These are phyloP conservation scores for Camellia lanceoleosa DNA, from an alignment of 148 eudicot species.

Conservation along the genomic window DNA sequence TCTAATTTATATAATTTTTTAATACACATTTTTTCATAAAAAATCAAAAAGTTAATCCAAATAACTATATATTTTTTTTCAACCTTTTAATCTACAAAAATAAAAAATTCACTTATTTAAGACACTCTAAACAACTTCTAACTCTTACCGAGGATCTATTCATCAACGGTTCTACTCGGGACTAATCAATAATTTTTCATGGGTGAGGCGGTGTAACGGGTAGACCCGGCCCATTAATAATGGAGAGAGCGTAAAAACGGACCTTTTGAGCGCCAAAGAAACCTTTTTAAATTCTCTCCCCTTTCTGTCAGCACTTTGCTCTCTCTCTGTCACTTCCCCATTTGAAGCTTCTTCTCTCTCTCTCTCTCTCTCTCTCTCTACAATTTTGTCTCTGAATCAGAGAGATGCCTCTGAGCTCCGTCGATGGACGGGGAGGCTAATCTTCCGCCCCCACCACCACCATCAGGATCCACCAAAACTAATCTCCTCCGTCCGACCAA, in stretches of 20 bases:
- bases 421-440: slow-evolving; percentile 65
- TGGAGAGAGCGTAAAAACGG: no score
- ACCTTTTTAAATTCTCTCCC: slow-evolving; percentile 4
- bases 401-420: slow-evolving; percentile 38
- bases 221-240: background rate
- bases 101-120: no score
- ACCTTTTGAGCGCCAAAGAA: slow-evolving; percentile 8
- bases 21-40: no score
- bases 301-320: background rate
- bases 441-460: slow-evolving; percentile 46
- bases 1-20: no score
- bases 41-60: no score
- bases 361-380: slow-evolving; percentile 1
- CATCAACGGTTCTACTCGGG: no score
- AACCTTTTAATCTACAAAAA: no score
- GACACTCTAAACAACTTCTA: no score
- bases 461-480: slow-evolving; percentile 19
- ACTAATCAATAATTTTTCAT: no score
- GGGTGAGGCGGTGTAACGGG: background rate
- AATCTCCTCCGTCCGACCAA: slow-evolving; percentile 35
- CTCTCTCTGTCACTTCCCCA: background rate
- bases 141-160: no score
- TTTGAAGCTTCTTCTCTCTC: slow-evolving; percentile 13
- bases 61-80: no score
- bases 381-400: background rate